Base-by-base conservation (phyloP, 2,329 filamentous ascomycete species). In the Sporothrix curviconia region DNA sequence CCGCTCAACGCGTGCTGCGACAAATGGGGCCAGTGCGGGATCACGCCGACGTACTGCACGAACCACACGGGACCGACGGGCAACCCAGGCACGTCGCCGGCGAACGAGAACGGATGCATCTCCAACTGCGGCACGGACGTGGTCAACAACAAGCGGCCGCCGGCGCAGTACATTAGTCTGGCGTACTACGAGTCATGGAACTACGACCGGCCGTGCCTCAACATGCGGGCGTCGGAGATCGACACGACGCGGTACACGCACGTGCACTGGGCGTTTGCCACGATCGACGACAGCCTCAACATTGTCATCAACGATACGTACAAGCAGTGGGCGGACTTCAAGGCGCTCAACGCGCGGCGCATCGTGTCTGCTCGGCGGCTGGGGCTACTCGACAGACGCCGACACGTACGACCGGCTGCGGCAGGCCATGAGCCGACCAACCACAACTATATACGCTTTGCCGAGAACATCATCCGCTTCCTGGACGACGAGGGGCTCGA, bases 351-450 rank as follows among this genome's bases (percentile, higher is more conserved):
- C 15, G 67, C 73, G 4, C 65, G 73, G 57, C 65, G 64, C n/a
- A 71, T 77, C 39, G 6, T 78, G 2, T 69, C 72, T n/a, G 0
- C 71, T 78, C 60, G 76, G 76, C 12, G 76, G 76, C 12, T 78
- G 75, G 76, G 65, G 62, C 1, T 76, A 72, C 57, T 74, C 70
- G 0, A 76, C 72, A 0, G 64, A 68, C 14, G 59, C 66, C 0
- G 60, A 36, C n/a, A 74, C 71, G 0, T 74, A 69, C 58, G n/a
- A 30, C 24, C 72, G 74, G 30, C 69, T 77, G 56, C 67, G 74
- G 2, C 24, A 59, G 5, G 63, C 47, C 34, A 50, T 61, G 11
- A 61, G 6, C 17, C 36, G 4, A 58, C 39, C 17, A 60, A 64
- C 44, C 52, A 56, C 28, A 1, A 37, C 19, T 32, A 43, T 11